These are phyloP conservation scores for Claviceps citrina DNA, from an alignment of 2,329 filamentous ascomycete species.

Conservation along the genomic window DNA sequence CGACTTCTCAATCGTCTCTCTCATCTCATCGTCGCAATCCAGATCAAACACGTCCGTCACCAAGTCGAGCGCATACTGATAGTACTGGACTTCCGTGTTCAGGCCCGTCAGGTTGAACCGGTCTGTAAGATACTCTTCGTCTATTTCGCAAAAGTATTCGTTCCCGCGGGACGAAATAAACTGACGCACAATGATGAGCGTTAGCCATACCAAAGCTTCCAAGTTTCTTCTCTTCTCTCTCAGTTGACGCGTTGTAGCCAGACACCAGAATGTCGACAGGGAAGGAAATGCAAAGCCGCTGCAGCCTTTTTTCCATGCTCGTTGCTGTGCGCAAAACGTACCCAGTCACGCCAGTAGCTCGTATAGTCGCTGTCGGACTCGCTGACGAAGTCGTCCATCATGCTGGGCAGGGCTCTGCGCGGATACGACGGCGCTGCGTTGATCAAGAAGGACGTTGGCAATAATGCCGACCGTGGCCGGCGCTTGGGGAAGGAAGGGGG, in stretches of 20 bases:
- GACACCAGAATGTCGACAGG: no score
- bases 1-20: conserved; percentile 94
- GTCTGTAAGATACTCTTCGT: conserved; percentile 96
- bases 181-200: conserved; percentile 29
- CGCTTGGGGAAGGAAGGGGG: background rate
- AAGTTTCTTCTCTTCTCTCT: no score
- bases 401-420: conserved; percentile 10
- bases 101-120: conserved; percentile 95
- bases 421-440: background rate
- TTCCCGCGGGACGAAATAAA: conserved; percentile 96
- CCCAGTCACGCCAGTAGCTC: conserved; percentile 98
- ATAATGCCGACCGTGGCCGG: conserved; percentile 3
- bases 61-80: conserved; percentile 94
- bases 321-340: conserved; percentile 34
- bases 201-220: background rate
- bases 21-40: conserved; percentile 96
- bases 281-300: background rate
- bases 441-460: background rate
- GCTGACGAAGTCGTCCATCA: conserved; percentile 94
- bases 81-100: conserved; percentile 95
- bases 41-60: conserved; percentile 98
- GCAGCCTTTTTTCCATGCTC: background rate
- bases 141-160: conserved; percentile 99
- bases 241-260: no score
- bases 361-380: conserved; percentile 98